Conservation (phyloP, 306 rosid species). For the Cicer arietinum region DNA sequence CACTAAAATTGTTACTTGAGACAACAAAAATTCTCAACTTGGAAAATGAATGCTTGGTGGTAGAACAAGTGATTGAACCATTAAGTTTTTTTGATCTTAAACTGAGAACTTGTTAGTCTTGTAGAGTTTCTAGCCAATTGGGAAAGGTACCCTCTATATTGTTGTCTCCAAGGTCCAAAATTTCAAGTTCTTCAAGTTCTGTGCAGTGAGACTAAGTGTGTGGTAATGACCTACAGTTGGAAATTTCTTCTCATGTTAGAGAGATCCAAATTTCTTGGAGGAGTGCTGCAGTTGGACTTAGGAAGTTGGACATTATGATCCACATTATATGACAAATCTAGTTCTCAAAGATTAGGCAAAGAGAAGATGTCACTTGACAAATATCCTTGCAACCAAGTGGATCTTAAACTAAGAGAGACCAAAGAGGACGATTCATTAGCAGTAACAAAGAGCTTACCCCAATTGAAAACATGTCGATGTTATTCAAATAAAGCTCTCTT, state of each 20-base stretch:
- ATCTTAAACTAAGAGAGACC: not conserved
- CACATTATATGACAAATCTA: too few species aligned
- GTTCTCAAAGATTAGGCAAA: too few species aligned
- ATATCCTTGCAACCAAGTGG: not conserved
- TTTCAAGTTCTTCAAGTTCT: too few species aligned
- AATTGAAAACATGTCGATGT: not conserved
- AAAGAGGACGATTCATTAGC: not conserved
- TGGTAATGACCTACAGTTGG: not conserved
- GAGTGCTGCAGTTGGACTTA: too few species aligned
- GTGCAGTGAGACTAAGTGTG: too few species aligned
- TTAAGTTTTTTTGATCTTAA: slow-evolving; percentile 47
- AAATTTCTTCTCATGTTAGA: slow-evolving; percentile 33
- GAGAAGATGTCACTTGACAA: not conserved
- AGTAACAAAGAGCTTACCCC: not conserved
- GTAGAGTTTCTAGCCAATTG: slow-evolving; percentile 45
- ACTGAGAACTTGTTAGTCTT: slow-evolving; percentile 42
- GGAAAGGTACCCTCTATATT: slow-evolving; percentile 45
- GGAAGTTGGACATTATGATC: too few species aligned
- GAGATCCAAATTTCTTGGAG: too few species aligned
- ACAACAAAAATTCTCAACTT: slow-evolving; percentile 43
- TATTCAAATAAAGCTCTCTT: not conserved
- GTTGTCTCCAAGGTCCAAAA: slow-evolving; percentile 50
- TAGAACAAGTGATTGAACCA: slow-evolving; percentile 43
- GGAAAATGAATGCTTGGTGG: not conserved
- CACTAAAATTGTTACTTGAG: slow-evolving; percentile 46